Evolutionary conservation across 2,329 filamentous ascomycete genomes (phyloP).

Genomic region (Sclerotinia borealis): DNA sequence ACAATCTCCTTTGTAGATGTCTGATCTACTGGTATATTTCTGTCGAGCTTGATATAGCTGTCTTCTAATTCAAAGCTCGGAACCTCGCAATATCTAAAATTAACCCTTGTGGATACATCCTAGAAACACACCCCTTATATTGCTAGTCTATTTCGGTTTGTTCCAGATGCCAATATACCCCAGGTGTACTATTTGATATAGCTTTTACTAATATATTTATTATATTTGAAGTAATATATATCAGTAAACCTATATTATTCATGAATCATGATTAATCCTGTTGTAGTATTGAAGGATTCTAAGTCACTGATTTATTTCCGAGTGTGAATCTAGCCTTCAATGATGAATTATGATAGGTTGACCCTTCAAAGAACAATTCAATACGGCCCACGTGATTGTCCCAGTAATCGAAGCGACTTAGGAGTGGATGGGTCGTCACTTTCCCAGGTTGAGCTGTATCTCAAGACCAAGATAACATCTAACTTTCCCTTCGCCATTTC

Average conservation of each 20-base stretch:
- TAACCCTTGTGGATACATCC: neutral
- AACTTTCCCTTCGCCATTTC: neutral
- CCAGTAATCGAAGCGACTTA: constrained; percentile 2
- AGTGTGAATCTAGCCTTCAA: neutral
- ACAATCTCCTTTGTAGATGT: neutral
- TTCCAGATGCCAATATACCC: neutral
- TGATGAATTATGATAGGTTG: neutral
- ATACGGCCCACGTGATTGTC: constrained; percentile 5
- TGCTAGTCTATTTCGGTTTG: neutral
- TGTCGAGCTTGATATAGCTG: constrained; percentile 9
- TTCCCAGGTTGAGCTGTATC: constrained; percentile 9
- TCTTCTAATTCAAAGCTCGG: constrained; percentile 10
- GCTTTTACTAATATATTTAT: too few species aligned
- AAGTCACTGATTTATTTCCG: neutral
- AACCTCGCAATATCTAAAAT: constrained; percentile 8
- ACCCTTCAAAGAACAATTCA: constrained; percentile 2
- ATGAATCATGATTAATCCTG: too few species aligned
- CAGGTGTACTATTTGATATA: neutral
- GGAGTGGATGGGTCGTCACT: constrained; percentile 14
- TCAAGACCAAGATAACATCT: constrained; percentile 11
- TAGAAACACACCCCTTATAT: neutral
- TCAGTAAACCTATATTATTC: too few species aligned
- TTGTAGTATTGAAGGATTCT: too few species aligned
- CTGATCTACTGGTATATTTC: neutral
- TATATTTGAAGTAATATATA: neutral